Base-by-base conservation (phyloP, 345 rosid species). In the Abelmoschus esculentus region DNA sequence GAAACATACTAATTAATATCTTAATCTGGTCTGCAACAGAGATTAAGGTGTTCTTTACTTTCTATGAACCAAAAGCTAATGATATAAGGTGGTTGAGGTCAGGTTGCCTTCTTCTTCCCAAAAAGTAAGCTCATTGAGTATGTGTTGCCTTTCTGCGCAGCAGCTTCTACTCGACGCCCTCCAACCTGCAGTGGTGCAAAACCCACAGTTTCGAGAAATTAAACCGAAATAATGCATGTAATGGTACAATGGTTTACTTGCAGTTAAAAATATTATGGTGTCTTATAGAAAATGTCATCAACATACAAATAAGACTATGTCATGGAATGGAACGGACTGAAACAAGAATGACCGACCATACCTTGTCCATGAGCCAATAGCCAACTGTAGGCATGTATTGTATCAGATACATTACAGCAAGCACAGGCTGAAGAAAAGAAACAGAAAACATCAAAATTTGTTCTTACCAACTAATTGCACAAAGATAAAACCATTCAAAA, bases 351-450 rank as follows among this genome's bases (percentile, higher is more conserved):
- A 50, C 7, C 3, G 32, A 55, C 57, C 61, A 72, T 55, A 73
- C 69, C 55, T 86, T 89, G 85, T 93, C 98, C 95, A 93, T 93
- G 60, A 93, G 87, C 96, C 96, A 91, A 73, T 82, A 86, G 77
- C 97, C 98, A 52, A 91, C 62, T 22, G 79, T 81, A 40, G 96
- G 97, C 88, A 91, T 82, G 85, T 89, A 88, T 70, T 93, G 98
- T 77, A 93, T 91, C 66, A 91, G 77, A 81, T 91, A 93, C 95
- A 91, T 86, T 55, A 93, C 92, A 38, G 85, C 84, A 28, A 93
- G 83, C 40, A 93, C 97, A 72, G 98, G 98, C 98, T 89, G 92
- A 67, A 78, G 10, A 80, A 69, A 74, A 17, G 42, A 57, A 9
- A 47, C 40, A 22, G 36, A 2, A 55, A 70, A 60, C 14, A 66